Conservation (phyloP, 2,329 filamentous ascomycete species). For the Colletotrichum sp. region DNA sequence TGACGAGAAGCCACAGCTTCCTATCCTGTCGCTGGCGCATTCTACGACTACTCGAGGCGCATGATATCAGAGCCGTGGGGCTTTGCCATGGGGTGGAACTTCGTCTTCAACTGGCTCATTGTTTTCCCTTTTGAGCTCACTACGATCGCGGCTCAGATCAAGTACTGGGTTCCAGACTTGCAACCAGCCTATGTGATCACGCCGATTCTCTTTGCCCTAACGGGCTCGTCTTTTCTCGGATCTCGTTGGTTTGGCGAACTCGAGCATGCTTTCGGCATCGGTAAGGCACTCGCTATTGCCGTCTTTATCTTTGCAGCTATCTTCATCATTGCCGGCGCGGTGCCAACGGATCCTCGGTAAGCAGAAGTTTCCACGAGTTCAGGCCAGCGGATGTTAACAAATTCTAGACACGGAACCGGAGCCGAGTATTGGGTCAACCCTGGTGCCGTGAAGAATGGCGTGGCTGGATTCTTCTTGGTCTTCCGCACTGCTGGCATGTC, state of each 20-base stretch:
- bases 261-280: slow-evolving; percentile 56
- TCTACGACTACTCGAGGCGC: slow-evolving; percentile 42
- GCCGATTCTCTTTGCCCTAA: slow-evolving; percentile 43
- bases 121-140: slow-evolving; percentile 43
- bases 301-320: slow-evolving; percentile 64
- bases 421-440: slow-evolving; percentile 55
- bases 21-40: slow-evolving; percentile 40
- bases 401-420: slow-evolving; percentile 13
- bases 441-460: slow-evolving; percentile 47
- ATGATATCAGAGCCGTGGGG: slow-evolving; percentile 43
- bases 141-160: slow-evolving; percentile 34
- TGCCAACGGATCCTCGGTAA: slow-evolving; percentile 42
- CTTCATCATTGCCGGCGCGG: slow-evolving; percentile 54
- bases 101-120: slow-evolving; percentile 39
- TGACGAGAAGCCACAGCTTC: slow-evolving; percentile 24
- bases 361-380: slow-evolving; percentile 40
- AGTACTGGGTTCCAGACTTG: slow-evolving; percentile 31
- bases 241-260: slow-evolving; percentile 51
- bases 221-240: slow-evolving; percentile 49
- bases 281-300: slow-evolving; percentile 56
- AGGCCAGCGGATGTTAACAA: neutral
- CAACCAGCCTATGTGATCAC: slow-evolving; percentile 36
- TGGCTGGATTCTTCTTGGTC: slow-evolving; percentile 45
- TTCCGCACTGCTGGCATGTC: slow-evolving; percentile 50
- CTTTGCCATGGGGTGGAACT: slow-evolving; percentile 46